Evolutionary conservation across 2,329 filamentous ascomycete genomes (phyloP).

Genomic region (Meredithiella fracta): DNA sequence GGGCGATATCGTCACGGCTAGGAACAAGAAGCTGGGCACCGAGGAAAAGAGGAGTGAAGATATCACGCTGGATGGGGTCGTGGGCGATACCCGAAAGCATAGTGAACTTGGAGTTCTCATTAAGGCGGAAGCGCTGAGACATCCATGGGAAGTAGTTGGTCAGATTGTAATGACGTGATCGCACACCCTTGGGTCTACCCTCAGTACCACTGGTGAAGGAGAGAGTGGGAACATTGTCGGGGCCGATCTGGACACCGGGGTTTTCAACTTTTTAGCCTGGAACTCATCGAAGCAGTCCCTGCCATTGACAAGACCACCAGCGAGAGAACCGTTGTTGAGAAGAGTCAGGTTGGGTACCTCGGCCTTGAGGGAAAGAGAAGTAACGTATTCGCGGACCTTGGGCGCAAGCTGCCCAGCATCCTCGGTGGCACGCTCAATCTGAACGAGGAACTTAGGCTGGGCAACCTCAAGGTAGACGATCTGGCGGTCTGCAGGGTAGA

Average conservation of each 20-base stretch:
- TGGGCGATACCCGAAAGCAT: conserved; percentile 76
- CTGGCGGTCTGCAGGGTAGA: conserved; percentile 46
- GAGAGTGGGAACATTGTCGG: conserved; percentile 66
- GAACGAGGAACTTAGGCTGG: conserved; percentile 53
- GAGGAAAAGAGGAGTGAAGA: conserved; percentile 80
- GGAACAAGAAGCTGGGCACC: conserved; percentile 68
- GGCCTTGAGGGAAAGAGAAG: conserved; percentile 55
- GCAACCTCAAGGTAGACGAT: conserved; percentile 61
- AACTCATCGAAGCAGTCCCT: conserved; percentile 48
- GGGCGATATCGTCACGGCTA: conserved; percentile 65
- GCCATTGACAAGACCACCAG: conserved; percentile 50
- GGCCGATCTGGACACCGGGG: conserved; percentile 64
- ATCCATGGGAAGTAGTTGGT: conserved; percentile 89
- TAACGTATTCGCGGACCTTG: conserved; percentile 47
- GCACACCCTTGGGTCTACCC: conserved; percentile 71
- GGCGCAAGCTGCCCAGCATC: conserved; percentile 36
- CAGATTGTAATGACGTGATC: conserved; percentile 71
- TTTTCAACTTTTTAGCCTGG: conserved; percentile 33
- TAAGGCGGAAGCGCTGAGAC: conserved; percentile 63
- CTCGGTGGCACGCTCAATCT: conserved; percentile 53
- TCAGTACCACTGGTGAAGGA: conserved; percentile 60
- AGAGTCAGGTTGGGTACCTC: conserved; percentile 60
- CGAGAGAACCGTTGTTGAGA: conserved; percentile 50
- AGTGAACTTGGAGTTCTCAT: conserved; percentile 58
- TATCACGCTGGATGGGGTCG: conserved; percentile 42